These are phyloP conservation scores for Pezicula radicicola DNA, from an alignment of 2,329 filamentous ascomycete species.

Conservation along the genomic window DNA sequence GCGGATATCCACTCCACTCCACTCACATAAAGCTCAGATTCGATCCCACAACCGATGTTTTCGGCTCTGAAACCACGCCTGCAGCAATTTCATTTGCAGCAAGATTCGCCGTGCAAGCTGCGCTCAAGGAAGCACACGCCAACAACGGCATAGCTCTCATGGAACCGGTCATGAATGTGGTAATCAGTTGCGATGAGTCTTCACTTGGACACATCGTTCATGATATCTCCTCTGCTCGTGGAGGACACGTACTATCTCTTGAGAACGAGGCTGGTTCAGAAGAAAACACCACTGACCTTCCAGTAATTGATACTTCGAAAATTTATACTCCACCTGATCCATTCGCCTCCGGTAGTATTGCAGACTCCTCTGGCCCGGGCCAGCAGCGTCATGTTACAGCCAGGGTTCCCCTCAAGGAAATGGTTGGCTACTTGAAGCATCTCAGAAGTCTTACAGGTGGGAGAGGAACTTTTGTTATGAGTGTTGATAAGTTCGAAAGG, in stretches of 20 bases:
- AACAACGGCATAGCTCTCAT: conserved; percentile 63
- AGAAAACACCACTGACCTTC: conserved; percentile 6
- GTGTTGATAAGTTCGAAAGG: conserved; percentile 67
- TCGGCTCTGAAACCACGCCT: conserved; percentile 62
- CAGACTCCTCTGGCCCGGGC: conserved; percentile 43
- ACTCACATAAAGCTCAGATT: conserved; percentile 70
- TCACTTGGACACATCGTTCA: conserved; percentile 81
- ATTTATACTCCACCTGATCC: conserved; percentile 90
- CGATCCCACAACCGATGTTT: conserved; percentile 61
- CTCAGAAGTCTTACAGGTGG: conserved; percentile 86
- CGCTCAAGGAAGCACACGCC: conserved; percentile 60
- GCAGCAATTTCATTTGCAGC: conserved; percentile 66
- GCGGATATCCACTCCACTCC: conserved; percentile 76
- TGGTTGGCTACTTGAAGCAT: conserved; percentile 92
- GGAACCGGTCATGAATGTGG: conserved; percentile 90
- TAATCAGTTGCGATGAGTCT: conserved; percentile 81
- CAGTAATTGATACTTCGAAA: conserved; percentile 62
- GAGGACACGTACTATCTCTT: conserved; percentile 71
- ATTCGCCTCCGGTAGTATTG: conserved; percentile 53
- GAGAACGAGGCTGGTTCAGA: conserved; percentile 33
- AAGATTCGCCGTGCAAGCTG: conserved; percentile 64
- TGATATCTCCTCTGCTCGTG: conserved; percentile 71
- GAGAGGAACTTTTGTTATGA: conserved; percentile 74
- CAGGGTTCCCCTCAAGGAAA: conserved; percentile 89
- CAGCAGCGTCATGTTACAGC: conserved; percentile 69